phyloP scores from a whole-genome alignment of 352 stramenopile genomes.

The Phytophthora sojae region DNA sequence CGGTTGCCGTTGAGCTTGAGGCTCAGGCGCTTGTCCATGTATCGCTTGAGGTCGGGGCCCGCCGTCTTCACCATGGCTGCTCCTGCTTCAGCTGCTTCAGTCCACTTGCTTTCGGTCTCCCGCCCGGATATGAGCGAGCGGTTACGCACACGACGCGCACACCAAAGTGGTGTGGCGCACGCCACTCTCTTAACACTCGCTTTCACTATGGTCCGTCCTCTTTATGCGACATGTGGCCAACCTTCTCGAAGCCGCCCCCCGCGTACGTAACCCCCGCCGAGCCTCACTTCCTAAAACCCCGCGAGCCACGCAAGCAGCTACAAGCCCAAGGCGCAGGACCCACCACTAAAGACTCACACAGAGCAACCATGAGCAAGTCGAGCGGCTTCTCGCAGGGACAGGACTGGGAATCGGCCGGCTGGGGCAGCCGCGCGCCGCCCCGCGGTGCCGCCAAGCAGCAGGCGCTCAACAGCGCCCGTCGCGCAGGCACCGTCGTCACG shows the following conservation, averaged over 20 bases:
- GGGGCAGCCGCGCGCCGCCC: constrained; percentile 71
- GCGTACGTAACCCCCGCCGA: constrained; percentile 20
- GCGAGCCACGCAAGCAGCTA: constrained; percentile 12
- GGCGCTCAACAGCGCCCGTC: constrained; percentile 78
- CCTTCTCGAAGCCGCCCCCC: constrained; percentile 24
- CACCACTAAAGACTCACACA: neutral
- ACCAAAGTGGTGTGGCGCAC: constrained; percentile 20
- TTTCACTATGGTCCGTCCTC: constrained; percentile 22
- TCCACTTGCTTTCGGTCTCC: constrained; percentile 5
- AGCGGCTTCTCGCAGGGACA: constrained; percentile 79
- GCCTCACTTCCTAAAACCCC: constrained; percentile 33
- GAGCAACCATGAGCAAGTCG: constrained; percentile 36
- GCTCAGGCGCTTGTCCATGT: constrained; percentile 96
- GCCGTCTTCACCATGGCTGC: constrained; percentile 75
- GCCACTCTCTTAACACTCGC: neutral
- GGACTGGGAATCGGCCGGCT: constrained; percentile 79
- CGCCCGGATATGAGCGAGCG: neutral
- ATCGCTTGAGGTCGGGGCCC: constrained; percentile 89
- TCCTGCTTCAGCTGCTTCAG: constrained; percentile 17
- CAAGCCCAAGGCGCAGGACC: constrained; percentile 25
- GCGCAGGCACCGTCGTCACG: constrained; percentile 73
- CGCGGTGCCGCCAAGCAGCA: constrained; percentile 69
- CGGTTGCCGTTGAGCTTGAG: constrained; percentile 96
- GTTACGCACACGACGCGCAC: constrained; percentile 12
- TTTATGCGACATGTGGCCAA: constrained; percentile 17